Evolutionary conservation across 495 filamentous ascomycete genomes (phyloP).

Genomic region (Hypoxylon crocopeplum): DNA sequence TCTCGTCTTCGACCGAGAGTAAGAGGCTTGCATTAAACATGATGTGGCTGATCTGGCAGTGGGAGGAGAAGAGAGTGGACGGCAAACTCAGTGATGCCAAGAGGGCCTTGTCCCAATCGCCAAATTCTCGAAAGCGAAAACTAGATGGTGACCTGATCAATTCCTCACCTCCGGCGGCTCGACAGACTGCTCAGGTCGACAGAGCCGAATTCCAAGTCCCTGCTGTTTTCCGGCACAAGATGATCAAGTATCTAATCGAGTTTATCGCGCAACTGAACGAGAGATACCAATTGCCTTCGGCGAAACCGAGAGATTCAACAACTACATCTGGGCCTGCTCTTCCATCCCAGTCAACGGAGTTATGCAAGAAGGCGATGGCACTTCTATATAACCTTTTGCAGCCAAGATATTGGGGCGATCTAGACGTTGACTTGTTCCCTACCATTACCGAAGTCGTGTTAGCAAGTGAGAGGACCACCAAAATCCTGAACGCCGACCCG

Average conservation of each 20-base stretch:
- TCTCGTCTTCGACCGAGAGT: conserved; percentile 88
- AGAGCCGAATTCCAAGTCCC: conserved; percentile 74
- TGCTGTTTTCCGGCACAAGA: conserved; percentile 67
- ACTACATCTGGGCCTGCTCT: conserved; percentile 55
- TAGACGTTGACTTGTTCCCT: conserved; percentile 89
- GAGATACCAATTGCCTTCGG: conserved; percentile 75
- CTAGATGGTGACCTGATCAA: conserved; percentile 60
- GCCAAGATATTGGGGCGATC: conserved; percentile 87
- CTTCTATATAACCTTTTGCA: conserved; percentile 88
- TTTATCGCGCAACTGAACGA: conserved; percentile 92
- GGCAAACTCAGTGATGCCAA: conserved; percentile 51
- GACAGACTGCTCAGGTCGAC: conserved; percentile 55
- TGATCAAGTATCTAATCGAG: conserved; percentile 91
- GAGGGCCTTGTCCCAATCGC: conserved; percentile 67
- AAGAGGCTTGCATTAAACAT: conserved; percentile 91
- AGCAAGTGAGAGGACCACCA: conserved; percentile 70
- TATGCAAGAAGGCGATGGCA: conserved; percentile 81
- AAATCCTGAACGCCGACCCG: conserved; percentile 77
- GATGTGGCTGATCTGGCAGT: conserved; percentile 86
- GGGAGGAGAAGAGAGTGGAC: conserved; percentile 83
- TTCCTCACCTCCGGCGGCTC: conserved; percentile 56
- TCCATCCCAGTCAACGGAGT: conserved; percentile 66
- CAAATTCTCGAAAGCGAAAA: conserved; percentile 76
- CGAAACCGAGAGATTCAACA: conserved; percentile 64
- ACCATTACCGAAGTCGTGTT: conserved; percentile 87